These are phyloP conservation scores for Eragrostis nindensis DNA, from an alignment of 176 grass and related monocot species.

Conservation along the genomic window DNA sequence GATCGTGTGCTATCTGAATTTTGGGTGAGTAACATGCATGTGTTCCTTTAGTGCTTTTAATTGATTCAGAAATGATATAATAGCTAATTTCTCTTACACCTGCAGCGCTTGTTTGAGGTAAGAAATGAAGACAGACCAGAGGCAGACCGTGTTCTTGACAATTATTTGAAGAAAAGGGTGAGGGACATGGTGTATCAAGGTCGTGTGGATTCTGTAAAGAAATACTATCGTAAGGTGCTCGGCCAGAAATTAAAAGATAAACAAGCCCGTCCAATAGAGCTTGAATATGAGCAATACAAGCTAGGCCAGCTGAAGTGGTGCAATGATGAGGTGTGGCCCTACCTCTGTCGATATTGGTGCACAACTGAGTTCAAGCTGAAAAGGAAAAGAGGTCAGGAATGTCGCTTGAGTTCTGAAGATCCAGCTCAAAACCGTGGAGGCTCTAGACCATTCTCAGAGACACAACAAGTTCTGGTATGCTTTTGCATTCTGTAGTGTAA, in stretches of 20 bases:
- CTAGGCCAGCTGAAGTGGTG: background rate
- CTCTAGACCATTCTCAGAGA: background rate
- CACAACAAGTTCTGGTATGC: background rate
- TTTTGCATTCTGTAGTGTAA: too few relatives aligned
- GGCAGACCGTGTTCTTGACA: background rate
- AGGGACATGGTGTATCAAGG: background rate
- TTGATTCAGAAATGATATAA: background rate
- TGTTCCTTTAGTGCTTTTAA: background rate
- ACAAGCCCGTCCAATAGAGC: background rate
- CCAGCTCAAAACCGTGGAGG: conserved; percentile 17
- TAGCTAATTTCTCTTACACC: background rate
- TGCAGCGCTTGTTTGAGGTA: background rate
- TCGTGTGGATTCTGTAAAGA: background rate
- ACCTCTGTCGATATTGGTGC: background rate
- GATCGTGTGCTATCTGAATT: background rate
- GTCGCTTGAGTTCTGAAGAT: background rate
- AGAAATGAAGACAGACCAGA: background rate
- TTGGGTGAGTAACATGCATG: conserved; percentile 15
- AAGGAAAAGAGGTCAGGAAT: background rate
- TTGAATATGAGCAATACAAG: background rate
- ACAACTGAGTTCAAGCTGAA: background rate
- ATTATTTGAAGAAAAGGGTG: background rate
- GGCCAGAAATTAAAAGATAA: background rate
- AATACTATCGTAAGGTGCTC: background rate
- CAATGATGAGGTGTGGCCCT: background rate